Evolutionary conservation across 2,329 filamentous ascomycete genomes (phyloP).

Genomic region (Colletotrichum camelliae): DNA sequence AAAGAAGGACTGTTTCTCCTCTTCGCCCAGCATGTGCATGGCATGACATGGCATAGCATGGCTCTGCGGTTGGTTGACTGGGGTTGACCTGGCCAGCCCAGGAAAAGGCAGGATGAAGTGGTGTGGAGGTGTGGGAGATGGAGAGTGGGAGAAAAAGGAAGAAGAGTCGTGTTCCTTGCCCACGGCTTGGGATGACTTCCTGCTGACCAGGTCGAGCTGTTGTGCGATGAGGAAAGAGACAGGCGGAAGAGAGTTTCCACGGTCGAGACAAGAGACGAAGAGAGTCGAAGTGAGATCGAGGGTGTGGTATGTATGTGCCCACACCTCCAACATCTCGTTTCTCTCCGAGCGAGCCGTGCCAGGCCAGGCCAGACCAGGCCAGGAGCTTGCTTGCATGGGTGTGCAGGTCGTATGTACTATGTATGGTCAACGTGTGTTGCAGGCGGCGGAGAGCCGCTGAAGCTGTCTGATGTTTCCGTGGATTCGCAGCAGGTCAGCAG

Average conservation of each 20-base stretch:
- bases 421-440: not conserved
- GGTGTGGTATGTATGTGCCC: not conserved
- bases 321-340: not conserved
- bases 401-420: not conserved
- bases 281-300: not conserved
- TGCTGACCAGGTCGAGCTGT: not conserved
- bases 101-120: not conserved
- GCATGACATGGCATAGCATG: not conserved
- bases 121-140: not conserved
- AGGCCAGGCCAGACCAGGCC: not conserved
- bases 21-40: constrained; percentile 1
- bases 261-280: constrained; percentile 2
- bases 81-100: not conserved
- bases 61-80: not conserved
- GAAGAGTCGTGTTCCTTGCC: not conserved
- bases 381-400: not conserved
- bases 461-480: not conserved
- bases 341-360: constrained; percentile 12
- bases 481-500: not conserved
- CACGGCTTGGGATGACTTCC: not conserved
- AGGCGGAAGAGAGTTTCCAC: not conserved
- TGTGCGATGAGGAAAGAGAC: not conserved
- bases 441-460: not conserved
- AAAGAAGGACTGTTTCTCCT: not conserved
- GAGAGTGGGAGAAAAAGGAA: not conserved